Percentiles rank a stretch among this genome's conserved stretches.
Evolutionary conservation across 2,329 filamentous ascomycete species (phyloP).

Genomic region (Colletotrichum acutatum): DNA sequence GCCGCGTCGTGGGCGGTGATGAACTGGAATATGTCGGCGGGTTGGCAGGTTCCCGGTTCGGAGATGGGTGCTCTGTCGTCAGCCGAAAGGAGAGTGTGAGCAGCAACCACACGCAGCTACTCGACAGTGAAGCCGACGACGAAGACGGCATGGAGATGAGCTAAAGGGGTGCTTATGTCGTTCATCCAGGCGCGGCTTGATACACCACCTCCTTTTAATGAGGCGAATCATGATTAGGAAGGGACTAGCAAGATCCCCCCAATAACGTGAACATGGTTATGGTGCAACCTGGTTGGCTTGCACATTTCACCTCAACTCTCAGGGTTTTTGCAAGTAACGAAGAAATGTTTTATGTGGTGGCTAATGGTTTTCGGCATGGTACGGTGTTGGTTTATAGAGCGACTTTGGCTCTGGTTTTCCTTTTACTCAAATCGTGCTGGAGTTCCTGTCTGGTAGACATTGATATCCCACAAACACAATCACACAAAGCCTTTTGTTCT

Average conservation of each 20-base stretch:
- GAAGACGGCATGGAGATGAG: conserved; percentile 72
- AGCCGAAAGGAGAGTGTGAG: conserved; percentile 69
- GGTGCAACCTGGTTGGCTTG: neutral
- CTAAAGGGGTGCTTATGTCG: conserved; percentile 36
- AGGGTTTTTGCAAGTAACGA: conserved; percentile 13
- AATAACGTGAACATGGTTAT: neutral
- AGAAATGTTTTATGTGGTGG: conserved; percentile 11
- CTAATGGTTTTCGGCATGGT: conserved; percentile 10
- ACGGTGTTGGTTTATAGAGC: conserved; percentile 12
- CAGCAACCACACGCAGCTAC: conserved; percentile 67
- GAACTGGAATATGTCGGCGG: conserved; percentile 74
- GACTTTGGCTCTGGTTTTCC: neutral
- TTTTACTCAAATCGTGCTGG: neutral
- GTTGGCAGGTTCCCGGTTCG: conserved; percentile 58
- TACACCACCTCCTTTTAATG: neutral
- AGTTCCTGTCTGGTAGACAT: conserved; percentile 24
- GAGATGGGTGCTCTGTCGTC: conserved; percentile 49
- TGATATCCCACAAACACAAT: conserved; percentile 26
- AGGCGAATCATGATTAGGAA: neutral
- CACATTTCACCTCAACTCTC: neutral
- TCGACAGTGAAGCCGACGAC: conserved; percentile 69
- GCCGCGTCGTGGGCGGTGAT: conserved; percentile 88
- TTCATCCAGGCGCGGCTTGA: no score
- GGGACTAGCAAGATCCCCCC: neutral
- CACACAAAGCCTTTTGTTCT: neutral